Evolutionary conservation across 352 stramenopile species (phyloP).

Genomic region (Discostella stelligera): DNA sequence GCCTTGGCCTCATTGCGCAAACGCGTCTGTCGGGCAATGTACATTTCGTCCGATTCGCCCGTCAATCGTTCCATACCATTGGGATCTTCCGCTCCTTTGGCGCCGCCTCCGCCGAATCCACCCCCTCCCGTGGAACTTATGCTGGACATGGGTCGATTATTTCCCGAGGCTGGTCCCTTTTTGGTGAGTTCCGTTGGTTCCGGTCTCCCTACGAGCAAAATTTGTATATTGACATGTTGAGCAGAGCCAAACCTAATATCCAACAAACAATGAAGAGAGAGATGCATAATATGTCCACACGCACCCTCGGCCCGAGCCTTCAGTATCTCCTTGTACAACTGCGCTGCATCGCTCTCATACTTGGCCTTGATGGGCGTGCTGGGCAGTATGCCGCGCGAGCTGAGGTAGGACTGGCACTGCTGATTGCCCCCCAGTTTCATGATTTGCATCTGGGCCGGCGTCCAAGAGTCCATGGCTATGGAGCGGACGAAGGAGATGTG

Average conservation of each 20-base stretch:
- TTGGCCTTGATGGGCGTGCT: slow-evolving; percentile 74
- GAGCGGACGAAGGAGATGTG: slow-evolving; percentile 97
- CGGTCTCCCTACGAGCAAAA: slow-evolving; percentile 49
- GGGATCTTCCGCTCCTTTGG: slow-evolving; percentile 47
- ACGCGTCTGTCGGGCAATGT: slow-evolving; percentile 82
- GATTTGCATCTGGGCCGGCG: slow-evolving; percentile 79
- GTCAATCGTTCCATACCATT: slow-evolving; percentile 83
- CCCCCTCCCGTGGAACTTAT: slow-evolving; percentile 29
- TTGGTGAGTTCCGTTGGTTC: slow-evolving; percentile 68
- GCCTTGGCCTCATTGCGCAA: slow-evolving; percentile 82
- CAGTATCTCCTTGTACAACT: slow-evolving; percentile 81
- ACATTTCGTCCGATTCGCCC: slow-evolving; percentile 84
- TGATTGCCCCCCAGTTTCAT: slow-evolving; percentile 82
- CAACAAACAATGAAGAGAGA: no score
- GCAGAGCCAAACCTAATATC: background rate
- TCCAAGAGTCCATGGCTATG: slow-evolving; percentile 96
- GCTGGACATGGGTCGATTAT: slow-evolving; percentile 33
- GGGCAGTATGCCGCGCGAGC: slow-evolving; percentile 57
- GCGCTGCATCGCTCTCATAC: slow-evolving; percentile 74
- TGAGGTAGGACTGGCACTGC: slow-evolving; percentile 67
- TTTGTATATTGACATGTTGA: background rate
- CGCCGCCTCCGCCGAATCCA: slow-evolving; percentile 14
- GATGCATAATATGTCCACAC: no score
- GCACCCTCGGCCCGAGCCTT: slow-evolving; percentile 71
- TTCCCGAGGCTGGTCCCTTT: slow-evolving; percentile 21